A percentile compares a stretch with the other conserved stretches of the same genome.
Evolutionary conservation across 2,329 filamentous ascomycete genomes (phyloP).

Genomic region (Aspergillus sp.): DNA sequence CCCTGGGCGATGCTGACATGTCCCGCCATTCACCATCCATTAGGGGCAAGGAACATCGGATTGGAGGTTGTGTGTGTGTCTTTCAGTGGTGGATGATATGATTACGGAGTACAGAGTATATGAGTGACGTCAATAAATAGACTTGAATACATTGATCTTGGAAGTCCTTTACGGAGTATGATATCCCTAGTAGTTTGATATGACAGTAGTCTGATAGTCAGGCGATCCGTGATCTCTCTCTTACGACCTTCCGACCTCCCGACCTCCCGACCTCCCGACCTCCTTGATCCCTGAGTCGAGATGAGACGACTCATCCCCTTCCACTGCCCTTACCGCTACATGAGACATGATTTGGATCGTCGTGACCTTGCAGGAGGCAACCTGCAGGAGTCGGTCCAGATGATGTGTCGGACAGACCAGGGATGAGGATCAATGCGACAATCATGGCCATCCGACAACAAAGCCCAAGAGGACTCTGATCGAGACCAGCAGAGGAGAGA

Average conservation of each 20-base stretch:
- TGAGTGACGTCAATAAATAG: neutral
- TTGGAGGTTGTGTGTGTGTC: slow-evolving; percentile 29
- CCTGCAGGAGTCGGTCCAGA: neutral
- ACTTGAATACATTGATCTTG: too few species aligned
- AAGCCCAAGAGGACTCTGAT: neutral
- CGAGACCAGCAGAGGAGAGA: neutral
- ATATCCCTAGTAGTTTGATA: too few species aligned
- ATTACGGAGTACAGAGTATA: neutral
- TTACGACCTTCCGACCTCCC: too few species aligned
- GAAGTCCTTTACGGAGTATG: too few species aligned
- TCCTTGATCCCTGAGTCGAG: neutral
- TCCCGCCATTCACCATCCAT: slow-evolving; percentile 37
- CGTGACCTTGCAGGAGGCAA: neutral
- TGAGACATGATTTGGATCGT: neutral
- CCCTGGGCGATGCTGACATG: slow-evolving; percentile 40
- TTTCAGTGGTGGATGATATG: neutral
- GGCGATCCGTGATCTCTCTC: too few species aligned
- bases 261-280: too few species aligned
- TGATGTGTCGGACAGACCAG: too few species aligned
- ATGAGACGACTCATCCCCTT: neutral
- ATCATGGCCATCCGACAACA: too few species aligned
- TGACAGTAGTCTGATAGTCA: too few species aligned
- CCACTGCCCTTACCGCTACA: neutral
- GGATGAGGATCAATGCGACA: too few species aligned
- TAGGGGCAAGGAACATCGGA: slow-evolving; percentile 33